A percentile compares a stretch with the other conserved stretches of the same genome.
These are phyloP conservation scores for Lavandula angustifolia DNA, from an alignment of 257 asterid genomes.

Conservation along the genomic window DNA sequence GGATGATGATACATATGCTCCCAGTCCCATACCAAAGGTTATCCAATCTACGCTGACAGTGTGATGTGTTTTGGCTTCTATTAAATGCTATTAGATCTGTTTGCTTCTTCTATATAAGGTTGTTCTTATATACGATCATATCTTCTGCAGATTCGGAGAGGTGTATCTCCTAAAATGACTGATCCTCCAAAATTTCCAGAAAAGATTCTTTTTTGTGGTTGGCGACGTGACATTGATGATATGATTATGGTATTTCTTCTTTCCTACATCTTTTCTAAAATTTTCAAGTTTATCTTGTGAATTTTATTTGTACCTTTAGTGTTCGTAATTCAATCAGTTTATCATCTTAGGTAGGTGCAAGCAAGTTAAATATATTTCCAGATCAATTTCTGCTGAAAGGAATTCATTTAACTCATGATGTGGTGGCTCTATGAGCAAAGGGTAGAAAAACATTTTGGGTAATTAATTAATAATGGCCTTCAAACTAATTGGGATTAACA, in stretches of 20 bases:
- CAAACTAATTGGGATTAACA: background rate
- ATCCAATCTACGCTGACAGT: conserved; percentile 33
- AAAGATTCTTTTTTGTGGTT: conserved; percentile 87
- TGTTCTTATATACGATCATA: conserved; percentile 32
- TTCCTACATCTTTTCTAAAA: conserved; percentile 2
- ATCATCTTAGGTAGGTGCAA: conserved; percentile 12
- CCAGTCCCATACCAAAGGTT: conserved; percentile 87
- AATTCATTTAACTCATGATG: background rate
- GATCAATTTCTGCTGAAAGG: conserved; percentile 1
- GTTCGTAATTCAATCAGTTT: background rate
- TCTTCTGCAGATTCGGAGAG: conserved; percentile 61
- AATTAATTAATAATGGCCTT: background rate
- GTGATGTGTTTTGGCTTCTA: conserved; percentile 28
- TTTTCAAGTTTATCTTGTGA: conserved; percentile 23
- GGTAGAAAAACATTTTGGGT: background rate
- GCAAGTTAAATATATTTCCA: background rate
- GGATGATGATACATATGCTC: conserved; percentile 97
- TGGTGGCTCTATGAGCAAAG: background rate
- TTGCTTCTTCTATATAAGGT: conserved; percentile 10
- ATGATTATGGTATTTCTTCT: conserved; percentile 75
- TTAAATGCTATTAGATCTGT: conserved; percentile 3
- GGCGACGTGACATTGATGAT: conserved; percentile 98
- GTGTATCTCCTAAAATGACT: conserved; percentile 59
- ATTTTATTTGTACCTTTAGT: conserved; percentile 16
- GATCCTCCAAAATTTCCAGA: conserved; percentile 96